phyloP scores from a whole-genome alignment of 306 rosid genomes.

The Alnus rubra region DNA sequence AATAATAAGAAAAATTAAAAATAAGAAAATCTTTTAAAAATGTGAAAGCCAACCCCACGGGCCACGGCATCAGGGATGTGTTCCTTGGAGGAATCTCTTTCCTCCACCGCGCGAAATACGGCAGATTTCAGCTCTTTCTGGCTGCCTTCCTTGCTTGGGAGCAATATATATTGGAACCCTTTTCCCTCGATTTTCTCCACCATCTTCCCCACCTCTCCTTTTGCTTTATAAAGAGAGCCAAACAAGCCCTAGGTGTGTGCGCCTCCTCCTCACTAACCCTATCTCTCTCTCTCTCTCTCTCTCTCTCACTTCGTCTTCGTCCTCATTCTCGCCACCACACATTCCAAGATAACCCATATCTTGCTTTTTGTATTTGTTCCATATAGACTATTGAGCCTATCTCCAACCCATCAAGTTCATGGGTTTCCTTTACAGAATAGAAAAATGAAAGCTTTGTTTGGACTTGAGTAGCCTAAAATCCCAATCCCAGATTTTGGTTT shows the following conservation, averaged over 20 bases:
- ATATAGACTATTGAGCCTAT: neutral
- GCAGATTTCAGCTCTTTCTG: neutral
- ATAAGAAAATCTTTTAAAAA: neutral
- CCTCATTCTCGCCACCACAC: neutral
- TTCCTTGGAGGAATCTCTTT: constrained; percentile 3
- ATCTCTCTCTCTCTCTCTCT: neutral
- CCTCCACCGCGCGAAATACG: constrained; percentile 36
- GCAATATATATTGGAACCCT: neutral
- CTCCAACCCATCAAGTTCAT: neutral
- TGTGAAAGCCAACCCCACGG: neutral
- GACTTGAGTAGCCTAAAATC: neutral
- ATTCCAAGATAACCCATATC: neutral
- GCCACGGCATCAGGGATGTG: neutral
- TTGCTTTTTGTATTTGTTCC: neutral
- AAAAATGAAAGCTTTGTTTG: neutral
- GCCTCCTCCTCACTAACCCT: constrained; percentile 4
- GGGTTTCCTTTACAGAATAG: neutral
- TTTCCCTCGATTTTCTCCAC: neutral
- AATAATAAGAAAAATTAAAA: neutral
- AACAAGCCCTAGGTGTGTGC: neutral
- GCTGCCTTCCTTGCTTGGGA: neutral
- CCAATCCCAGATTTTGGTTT: neutral
- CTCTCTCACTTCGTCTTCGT: neutral
- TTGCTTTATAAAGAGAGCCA: constrained; percentile 1
- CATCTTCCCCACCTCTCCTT: neutral